These are phyloP conservation scores for Tuber calosporum DNA, from an alignment of 495 filamentous ascomycete species.

Conservation along the genomic window DNA sequence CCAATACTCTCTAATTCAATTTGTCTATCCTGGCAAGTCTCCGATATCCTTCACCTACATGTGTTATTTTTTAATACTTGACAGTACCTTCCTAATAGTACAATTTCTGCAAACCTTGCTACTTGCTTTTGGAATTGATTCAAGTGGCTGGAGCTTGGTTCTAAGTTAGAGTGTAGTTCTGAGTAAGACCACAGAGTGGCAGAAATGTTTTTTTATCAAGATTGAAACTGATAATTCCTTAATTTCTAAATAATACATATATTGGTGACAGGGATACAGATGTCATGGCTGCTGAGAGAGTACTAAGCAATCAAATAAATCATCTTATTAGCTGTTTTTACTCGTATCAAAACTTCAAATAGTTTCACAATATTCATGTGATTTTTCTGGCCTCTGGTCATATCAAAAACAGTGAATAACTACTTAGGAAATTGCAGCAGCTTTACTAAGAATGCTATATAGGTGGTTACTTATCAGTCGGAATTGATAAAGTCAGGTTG, in stretches of 20 bases:
- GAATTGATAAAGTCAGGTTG: conserved; percentile 8
- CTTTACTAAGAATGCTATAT: neutral
- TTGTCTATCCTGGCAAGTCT: conserved; percentile 11
- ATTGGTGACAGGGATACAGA: conserved; percentile 7
- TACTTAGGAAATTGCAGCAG: neutral
- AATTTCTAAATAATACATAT: conserved; percentile 4
- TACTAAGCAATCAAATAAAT: neutral
- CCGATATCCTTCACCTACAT: conserved; percentile 9
- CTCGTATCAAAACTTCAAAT: conserved; percentile 4
- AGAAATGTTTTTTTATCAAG: conserved; percentile 16
- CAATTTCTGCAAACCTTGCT: conserved; percentile 17
- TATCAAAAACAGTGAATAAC: neutral
- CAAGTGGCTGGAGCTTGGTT: conserved; percentile 6
- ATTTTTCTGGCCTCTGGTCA: conserved; percentile 8
- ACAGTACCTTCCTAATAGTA: conserved; percentile 19
- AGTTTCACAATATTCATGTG: neutral
- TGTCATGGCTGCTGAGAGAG: conserved; percentile 1
- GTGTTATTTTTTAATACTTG: conserved; percentile 13
- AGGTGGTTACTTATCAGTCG: neutral
- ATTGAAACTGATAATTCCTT: neutral
- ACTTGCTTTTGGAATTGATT: conserved; percentile 17
- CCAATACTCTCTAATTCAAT: no score
- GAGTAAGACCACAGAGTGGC: conserved; percentile 13
- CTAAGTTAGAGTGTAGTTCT: conserved; percentile 18
- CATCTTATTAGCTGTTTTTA: conserved; percentile 1